Base-by-base conservation (phyloP, 192 early-diverging fungal species). In the Oehlia diaphana region DNA sequence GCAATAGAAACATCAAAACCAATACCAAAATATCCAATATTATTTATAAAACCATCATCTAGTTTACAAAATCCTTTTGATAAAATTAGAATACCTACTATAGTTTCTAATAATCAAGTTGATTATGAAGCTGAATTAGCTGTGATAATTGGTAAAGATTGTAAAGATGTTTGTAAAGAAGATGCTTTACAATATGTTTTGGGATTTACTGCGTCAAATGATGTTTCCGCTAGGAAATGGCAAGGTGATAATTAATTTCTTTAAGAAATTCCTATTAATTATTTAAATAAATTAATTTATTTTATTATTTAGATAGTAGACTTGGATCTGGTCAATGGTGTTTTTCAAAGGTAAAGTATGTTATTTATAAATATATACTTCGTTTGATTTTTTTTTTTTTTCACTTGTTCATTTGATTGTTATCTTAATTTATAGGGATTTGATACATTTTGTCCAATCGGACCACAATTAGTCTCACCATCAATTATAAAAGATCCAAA, bases 101-200 rank as follows among this genome's bases (percentile, higher is more conserved):
- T 88, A 61, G 86, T 83, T 2, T 81, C 83, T 8, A 86, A 91
- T 61, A 82, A 87, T 64, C 88, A 90, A 71, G 79, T 82, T 9
- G 91, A 92, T 72, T 92, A 87, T 81, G 91, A 92, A 83, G 88
- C 82, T 26, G 91, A 92, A 78, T 82, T 92, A 9, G 89, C 88
- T 2, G 87, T 92, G 1, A 88, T 92, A 19, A 90, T 92, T 66
- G 89, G 89, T 2, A 89, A 86, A 74, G 47, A 61, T 16, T 88
- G 89, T 79, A 89, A 86, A 82, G 79, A 90, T 69, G 87, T 90
- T 62, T 78, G 74, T 16, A 81, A 81, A 49, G 80, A 82, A 16
- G 69, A 90, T 16, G 88, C 91, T 14, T 79, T 90, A 39, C 70
- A 83, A 10, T 87, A 88, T 78, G 89, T 92, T 10, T 79, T 84